A percentile compares a stretch with the other conserved stretches of the same genome.
phyloP scores from a whole-genome alignment of 2,329 filamentous ascomycete species.

The Cladophialophora immunda region DNA sequence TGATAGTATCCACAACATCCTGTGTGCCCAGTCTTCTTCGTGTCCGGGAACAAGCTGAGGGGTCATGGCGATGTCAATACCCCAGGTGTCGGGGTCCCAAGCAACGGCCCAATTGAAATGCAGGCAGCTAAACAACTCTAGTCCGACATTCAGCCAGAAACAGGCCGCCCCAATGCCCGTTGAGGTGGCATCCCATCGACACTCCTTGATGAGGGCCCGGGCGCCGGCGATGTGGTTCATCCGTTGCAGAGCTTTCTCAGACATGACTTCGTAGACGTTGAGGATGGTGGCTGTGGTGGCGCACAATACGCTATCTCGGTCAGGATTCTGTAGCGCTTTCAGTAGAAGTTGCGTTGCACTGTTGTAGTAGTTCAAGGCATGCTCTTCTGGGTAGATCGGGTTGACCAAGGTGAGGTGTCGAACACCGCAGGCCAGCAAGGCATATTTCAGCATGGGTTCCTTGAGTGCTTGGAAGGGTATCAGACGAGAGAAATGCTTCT shows the following conservation, averaged over 20 bases:
- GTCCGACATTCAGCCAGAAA: constrained; percentile 92
- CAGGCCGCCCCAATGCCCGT: constrained; percentile 84
- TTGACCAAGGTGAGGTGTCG: constrained; percentile 79
- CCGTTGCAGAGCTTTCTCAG: constrained; percentile 76
- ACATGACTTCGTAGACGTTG: constrained; percentile 94
- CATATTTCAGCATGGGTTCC: constrained; percentile 88
- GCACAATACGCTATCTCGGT: constrained; percentile 83
- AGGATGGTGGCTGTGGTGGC: constrained; percentile 87
- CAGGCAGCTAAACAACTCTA: constrained; percentile 89
- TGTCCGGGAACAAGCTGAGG: constrained; percentile 63
- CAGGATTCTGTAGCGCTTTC: constrained; percentile 80
- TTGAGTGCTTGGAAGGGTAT: constrained; percentile 84
- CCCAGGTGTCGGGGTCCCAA: constrained; percentile 92
- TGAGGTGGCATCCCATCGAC: constrained; percentile 83
- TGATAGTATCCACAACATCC: constrained; percentile 86
- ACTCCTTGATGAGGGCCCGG: constrained; percentile 85
- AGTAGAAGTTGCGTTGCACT: constrained; percentile 81
- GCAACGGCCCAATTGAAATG: constrained; percentile 86
- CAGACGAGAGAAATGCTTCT: constrained; percentile 84
- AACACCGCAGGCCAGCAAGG: constrained; percentile 86
- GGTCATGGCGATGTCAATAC: constrained; percentile 78
- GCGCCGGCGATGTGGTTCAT: constrained; percentile 91
- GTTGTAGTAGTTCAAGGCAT: constrained; percentile 84
- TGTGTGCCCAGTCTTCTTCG: constrained; percentile 87
- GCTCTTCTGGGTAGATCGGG: constrained; percentile 73